Evolutionary conservation across 2,329 filamentous ascomycete species (phyloP).

Genomic region (Pyrenophora seminiperda): DNA sequence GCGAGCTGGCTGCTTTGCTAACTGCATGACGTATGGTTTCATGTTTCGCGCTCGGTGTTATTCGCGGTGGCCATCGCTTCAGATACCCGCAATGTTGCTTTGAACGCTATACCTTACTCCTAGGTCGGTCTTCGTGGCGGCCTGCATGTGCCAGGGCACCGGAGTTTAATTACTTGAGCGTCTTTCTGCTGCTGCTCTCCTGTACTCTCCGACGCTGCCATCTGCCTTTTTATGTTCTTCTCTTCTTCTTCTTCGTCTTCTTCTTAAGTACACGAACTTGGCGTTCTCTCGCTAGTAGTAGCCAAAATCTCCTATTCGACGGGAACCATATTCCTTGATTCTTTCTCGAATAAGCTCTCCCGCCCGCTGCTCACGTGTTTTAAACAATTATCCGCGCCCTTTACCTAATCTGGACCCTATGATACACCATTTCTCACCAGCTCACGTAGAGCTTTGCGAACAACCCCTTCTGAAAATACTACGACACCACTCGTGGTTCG

Average conservation of each 20-base stretch:
- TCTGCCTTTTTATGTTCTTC: not conserved
- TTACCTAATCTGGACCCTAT: slow-evolving; percentile 23
- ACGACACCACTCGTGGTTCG: slow-evolving; percentile 42
- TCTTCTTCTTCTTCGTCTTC: not conserved
- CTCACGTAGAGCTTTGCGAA: slow-evolving; percentile 19
- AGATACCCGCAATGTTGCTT: slow-evolving; percentile 15
- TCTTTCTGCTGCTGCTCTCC: not conserved
- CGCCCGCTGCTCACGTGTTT: slow-evolving; percentile 18
- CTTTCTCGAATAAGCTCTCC: slow-evolving; percentile 1
- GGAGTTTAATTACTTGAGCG: not conserved
- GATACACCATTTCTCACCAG: slow-evolving; percentile 25
- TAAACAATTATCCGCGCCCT: slow-evolving; percentile 9
- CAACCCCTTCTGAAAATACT: slow-evolving; percentile 41
- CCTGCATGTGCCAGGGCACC: slow-evolving; percentile 16
- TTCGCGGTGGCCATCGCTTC: slow-evolving; percentile 14
- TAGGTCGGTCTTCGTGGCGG: not conserved
- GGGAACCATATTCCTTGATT: not conserved
- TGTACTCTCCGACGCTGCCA: not conserved
- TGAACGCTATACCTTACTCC: slow-evolving; percentile 14
- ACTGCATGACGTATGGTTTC: slow-evolving; percentile 21
- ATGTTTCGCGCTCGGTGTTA: slow-evolving; percentile 23
- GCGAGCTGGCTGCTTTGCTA: slow-evolving; percentile 13
- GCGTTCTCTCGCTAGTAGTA: no score
- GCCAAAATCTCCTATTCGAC: not conserved
- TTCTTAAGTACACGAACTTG: no score